Percentiles rank a stretch among this genome's conserved stretches.
Evolutionary conservation across 1,284 basidiomycete species (phyloP).

Genomic region (Hymenochaete sp.): DNA sequence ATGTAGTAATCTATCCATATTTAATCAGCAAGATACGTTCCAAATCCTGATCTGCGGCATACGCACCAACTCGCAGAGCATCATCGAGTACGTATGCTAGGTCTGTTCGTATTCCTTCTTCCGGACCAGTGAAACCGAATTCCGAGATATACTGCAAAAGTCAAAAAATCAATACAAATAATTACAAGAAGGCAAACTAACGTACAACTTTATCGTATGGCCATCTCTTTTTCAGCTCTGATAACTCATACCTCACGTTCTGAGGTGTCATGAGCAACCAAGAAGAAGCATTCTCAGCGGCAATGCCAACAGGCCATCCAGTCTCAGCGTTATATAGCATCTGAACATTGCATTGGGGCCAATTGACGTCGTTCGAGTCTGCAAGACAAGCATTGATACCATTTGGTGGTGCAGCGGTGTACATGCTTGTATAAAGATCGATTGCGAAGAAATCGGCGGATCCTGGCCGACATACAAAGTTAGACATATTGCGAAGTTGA

Average conservation of each 20-base stretch:
- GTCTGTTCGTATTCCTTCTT: slow-evolving; percentile 32
- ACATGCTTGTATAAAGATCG: slow-evolving; percentile 36
- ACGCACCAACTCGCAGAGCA: slow-evolving; percentile 35
- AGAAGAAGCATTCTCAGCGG: slow-evolving; percentile 30
- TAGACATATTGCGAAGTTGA: not conserved
- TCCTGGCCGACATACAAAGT: slow-evolving; percentile 23
- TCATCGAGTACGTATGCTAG: slow-evolving; percentile 39
- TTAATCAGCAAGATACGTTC: not conserved
- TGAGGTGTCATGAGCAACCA: slow-evolving; percentile 40
- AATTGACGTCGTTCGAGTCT: slow-evolving; percentile 34
- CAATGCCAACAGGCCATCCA: slow-evolving; percentile 37
- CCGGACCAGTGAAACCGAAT: slow-evolving; percentile 38
- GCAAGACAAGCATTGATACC: slow-evolving; percentile 34
- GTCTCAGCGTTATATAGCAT: slow-evolving; percentile 32
- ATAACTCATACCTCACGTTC: slow-evolving; percentile 29
- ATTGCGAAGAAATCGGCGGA: slow-evolving; percentile 43
- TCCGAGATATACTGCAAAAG: slow-evolving; percentile 37
- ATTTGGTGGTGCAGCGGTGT: slow-evolving; percentile 31
- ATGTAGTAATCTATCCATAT: slow-evolving; percentile 32
- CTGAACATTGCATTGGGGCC: slow-evolving; percentile 35
- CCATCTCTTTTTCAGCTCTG: slow-evolving; percentile 33
- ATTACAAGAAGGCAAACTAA: no score
- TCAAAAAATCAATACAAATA: not conserved
- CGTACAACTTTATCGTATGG: slow-evolving; percentile 37
- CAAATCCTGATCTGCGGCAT: no score